A percentile compares a stretch with the other conserved stretches of the same genome.
Conservation (phyloP, 257 asterid genomes). For the Solanum sitiens region DNA sequence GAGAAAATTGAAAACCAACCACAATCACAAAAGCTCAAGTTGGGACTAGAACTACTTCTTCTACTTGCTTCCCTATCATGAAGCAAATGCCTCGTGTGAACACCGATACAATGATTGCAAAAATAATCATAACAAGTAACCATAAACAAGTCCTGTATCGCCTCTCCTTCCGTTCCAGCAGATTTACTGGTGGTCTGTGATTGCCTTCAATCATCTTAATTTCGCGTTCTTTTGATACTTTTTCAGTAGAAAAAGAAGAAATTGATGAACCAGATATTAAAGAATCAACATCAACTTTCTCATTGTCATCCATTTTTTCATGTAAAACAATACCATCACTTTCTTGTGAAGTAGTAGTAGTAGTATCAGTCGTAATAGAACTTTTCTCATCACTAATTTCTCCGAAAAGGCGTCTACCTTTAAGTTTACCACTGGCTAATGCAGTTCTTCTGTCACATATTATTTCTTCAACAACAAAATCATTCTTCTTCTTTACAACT, state of each 20-base stretch:
- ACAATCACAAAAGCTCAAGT: background rate
- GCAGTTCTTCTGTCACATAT: slow-evolving; percentile 33
- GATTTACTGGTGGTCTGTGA: background rate
- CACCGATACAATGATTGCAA: background rate
- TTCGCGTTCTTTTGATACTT: background rate
- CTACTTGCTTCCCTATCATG: background rate
- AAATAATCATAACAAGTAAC: background rate
- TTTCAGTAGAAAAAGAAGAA: background rate
- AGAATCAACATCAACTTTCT: background rate
- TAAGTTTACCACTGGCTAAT: slow-evolving; percentile 27
- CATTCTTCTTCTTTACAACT: slow-evolving; percentile 7
- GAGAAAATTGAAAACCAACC: background rate
- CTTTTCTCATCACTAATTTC: background rate
- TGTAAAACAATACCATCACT: background rate
- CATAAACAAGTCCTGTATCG: background rate
- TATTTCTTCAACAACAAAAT: slow-evolving; percentile 24
- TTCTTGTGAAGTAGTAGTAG: background rate
- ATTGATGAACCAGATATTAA: background rate
- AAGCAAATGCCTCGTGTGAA: background rate
- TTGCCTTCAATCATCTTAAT: background rate
- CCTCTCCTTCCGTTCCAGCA: background rate
- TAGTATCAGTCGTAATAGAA: background rate
- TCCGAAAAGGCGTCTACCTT: slow-evolving; percentile 27
- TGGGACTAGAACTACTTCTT: background rate
- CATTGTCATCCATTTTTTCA: background rate